phyloP scores from a whole-genome alignment of 495 filamentous ascomycete species.

The Trichoderma orchidacearum region DNA sequence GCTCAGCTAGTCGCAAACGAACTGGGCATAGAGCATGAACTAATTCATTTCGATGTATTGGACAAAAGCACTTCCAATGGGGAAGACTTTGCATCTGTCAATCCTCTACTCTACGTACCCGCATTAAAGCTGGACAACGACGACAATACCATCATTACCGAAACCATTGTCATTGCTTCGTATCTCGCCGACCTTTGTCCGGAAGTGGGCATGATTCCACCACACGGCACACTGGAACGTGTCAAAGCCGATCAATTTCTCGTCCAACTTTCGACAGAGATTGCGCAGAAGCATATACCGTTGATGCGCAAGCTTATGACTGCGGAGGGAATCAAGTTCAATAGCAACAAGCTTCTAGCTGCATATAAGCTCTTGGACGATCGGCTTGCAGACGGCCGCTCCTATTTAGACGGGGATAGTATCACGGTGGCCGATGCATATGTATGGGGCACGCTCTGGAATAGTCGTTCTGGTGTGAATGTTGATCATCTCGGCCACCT shows the following conservation, averaged over 20 bases:
- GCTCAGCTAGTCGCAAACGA: not conserved
- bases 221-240: not conserved
- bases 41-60: not conserved
- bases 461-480: not conserved
- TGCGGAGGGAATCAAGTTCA: not conserved
- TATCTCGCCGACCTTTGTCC: not conserved
- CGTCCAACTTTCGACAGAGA: not conserved
- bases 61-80: not conserved
- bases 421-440: not conserved
- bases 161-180: not conserved
- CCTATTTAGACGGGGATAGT: not conserved
- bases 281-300: not conserved
- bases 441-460: not conserved
- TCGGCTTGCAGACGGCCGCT: not conserved
- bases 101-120: not conserved
- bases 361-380: not conserved
- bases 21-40: not conserved
- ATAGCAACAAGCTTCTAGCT: not conserved
- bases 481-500: not conserved
- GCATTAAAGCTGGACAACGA: not conserved
- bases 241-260: not conserved
- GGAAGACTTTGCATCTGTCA: not conserved
- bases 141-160: not conserved
- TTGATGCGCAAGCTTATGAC: not conserved
- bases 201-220: not conserved